Base-by-base conservation (phyloP, 495 filamentous ascomycete species). In the Penicillium canariense region DNA sequence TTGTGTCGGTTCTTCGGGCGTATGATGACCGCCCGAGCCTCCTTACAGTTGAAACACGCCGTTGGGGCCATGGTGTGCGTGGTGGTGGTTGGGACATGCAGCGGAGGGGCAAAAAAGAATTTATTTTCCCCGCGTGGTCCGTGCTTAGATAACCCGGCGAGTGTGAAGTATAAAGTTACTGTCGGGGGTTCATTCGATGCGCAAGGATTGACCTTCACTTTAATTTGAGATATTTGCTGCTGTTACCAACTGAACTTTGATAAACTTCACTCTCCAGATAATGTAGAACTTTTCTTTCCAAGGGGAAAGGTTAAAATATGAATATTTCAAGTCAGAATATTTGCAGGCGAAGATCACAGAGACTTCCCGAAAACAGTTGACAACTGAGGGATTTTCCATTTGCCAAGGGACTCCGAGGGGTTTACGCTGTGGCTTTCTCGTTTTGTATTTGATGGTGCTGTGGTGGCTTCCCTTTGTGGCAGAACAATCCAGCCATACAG, bases 1-100 rank as follows among this genome's bases (percentile, higher is more conserved):
- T 95, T 95, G 53, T 91, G 82, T 59, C 91, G 80, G 71, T 96
- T 95, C 67, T 97, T 97, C 5, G 94, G 93, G 15, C 94, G 86
- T 52, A 96, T 87, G 55, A 98, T 95, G 23, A 96, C 77, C 6
- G 94, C 93, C 52, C 93, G 81, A 52, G 85, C 74, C 22, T 78
- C 77, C 48, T 87, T 81, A 75, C 94, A 98, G 59, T 85, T 74
- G 42, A 81, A 82, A 68, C 94, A 98, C 11, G 79, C 76, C 12
- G 72, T 72, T 30, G 80, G 81, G n/a, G 81, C 61, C 84, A 86
- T 86, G 57, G 35, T 69, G 43, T 70, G 43, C 0, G 38, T 55
- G 43, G 39, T 55, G 50, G 20, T 17, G 49, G 51, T 58, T 53
- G 11, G 15, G 20, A 38, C 39, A 45, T 18, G n/a, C 25, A 22